A percentile compares a stretch with the other conserved stretches of the same genome.
phyloP scores from a whole-genome alignment of 192 early-diverging fungal species.

The Bifiguratus adelaidae region DNA sequence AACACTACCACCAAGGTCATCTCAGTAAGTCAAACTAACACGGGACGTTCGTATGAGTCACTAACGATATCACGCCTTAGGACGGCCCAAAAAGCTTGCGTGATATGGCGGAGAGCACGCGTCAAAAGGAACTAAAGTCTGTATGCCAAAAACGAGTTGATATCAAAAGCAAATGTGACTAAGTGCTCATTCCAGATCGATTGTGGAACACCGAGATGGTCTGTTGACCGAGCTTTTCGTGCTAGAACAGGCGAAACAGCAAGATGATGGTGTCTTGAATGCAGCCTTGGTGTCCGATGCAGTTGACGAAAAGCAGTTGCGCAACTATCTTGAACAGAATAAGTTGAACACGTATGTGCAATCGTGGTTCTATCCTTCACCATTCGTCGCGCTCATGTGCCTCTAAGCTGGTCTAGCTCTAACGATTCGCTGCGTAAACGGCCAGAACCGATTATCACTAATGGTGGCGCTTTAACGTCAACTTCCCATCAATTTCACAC shows the following conservation, averaged over 20 bases:
- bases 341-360: background rate
- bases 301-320: constrained; percentile 6
- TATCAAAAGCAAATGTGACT: background rate
- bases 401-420: background rate
- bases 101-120: too few species aligned
- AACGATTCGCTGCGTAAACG: background rate
- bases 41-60: too few species aligned
- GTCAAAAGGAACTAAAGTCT: constrained; percentile 9
- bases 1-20: too few species aligned
- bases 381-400: too few species aligned
- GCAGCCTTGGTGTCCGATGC: constrained; percentile 7
- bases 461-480: background rate
- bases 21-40: too few species aligned
- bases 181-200: background rate
- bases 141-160: background rate
- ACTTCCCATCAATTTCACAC: background rate
- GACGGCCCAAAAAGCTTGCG: too few species aligned
- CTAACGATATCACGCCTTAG: too few species aligned
- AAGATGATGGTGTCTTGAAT: constrained; percentile 2
- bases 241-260: background rate
- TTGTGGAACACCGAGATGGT: constrained; percentile 6
- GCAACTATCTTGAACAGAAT: constrained; percentile 8
- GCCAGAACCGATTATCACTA: background rate
- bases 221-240: constrained; percentile 10
- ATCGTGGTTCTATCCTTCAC: too few species aligned